Base-by-base conservation (phyloP, 495 filamentous ascomycete species). In the Lophium mytilinum region DNA sequence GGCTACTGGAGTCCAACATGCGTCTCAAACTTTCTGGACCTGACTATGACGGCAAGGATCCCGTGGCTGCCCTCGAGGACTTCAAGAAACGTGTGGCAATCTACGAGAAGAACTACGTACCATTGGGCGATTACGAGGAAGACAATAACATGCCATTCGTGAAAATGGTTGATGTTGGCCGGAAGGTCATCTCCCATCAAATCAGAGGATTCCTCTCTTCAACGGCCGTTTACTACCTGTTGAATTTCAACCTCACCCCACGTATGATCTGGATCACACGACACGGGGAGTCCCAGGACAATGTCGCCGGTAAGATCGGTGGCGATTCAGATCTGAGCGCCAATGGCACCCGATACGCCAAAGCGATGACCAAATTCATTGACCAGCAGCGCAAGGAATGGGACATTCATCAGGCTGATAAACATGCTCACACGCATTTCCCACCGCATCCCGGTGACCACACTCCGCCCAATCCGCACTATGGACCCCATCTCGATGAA, bases 221-320 rank as follows among this genome's bases (percentile, higher is more conserved):
- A 24, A 89, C 94, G 54, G 89, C 92, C 41, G 88, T 89, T 15
- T 93, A 91, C 59, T 98, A 96, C 64, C 77, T 97, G 1, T 82
- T 92, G 7, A 96, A 95, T 55, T 98, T 98, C 77, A 96, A 97
- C 60, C 78, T 98, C 15, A 88, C 93, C 0, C 90, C 93, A 0
- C 78, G 93, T 33, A 91, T 95, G 68, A 96, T 98, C 53, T 98
- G 93, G 93, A 92, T 98, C 67, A 98, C 93, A 0, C 78, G 93
- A 24, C 93, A 98, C 64, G 92, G 93, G 35, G 84, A 91, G 71
- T 92, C 86, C 51, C 46, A 76, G 47, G 91, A 96, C 63, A 94
- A 96, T 68, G 73, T 84, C 55, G 70, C 78, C 0, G 86, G 88
- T 46, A 89, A 85, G 57, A 87, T 94, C 43, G 91, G 90, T 5